phyloP scores from a whole-genome alignment of 805 yeast genomes.

The Wickerhamomyces bisporus region DNA sequence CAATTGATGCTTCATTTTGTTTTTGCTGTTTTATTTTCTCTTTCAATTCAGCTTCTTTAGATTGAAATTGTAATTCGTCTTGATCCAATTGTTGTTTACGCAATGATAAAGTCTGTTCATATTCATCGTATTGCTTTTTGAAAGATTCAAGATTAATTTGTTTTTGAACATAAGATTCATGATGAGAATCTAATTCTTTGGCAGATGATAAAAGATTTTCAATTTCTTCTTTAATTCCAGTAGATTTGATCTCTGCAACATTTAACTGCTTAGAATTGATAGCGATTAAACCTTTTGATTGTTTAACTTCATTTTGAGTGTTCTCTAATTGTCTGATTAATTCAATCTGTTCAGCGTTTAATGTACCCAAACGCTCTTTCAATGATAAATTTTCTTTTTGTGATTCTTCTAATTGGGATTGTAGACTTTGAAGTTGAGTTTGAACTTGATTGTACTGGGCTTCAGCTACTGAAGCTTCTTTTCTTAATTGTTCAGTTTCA shows the following conservation, averaged over 20 bases:
- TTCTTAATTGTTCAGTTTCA: slow-evolving; percentile 65
- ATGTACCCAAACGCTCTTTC: slow-evolving; percentile 61
- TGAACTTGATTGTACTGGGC: slow-evolving; percentile 73
- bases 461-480: slow-evolving; percentile 71
- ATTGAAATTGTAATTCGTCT: slow-evolving; percentile 12
- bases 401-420: slow-evolving; percentile 55
- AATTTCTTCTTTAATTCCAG: slow-evolving; percentile 39
- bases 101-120: slow-evolving; percentile 29
- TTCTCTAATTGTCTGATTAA: slow-evolving; percentile 51
- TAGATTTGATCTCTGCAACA: slow-evolving; percentile 48
- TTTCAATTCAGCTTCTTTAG: slow-evolving; percentile 26
- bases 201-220: slow-evolving; percentile 25
- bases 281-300: slow-evolving; percentile 56
- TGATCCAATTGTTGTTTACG: slow-evolving; percentile 24
- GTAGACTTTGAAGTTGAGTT: slow-evolving; percentile 54
- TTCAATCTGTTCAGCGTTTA: slow-evolving; percentile 63
- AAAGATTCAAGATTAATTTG: slow-evolving; percentile 28
- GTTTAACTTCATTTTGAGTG: slow-evolving; percentile 49
- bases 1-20: slow-evolving; percentile 30
- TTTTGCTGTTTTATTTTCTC: slow-evolving; percentile 29
- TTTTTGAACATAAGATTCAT: slow-evolving; percentile 32
- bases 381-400: slow-evolving; percentile 60
- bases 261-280: slow-evolving; percentile 69
- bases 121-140: slow-evolving; percentile 28
- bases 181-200: slow-evolving; percentile 33